These are phyloP conservation scores for Chlorella vulgaris DNA, from an alignment of 139 green algal species.

Conservation along the genomic window DNA sequence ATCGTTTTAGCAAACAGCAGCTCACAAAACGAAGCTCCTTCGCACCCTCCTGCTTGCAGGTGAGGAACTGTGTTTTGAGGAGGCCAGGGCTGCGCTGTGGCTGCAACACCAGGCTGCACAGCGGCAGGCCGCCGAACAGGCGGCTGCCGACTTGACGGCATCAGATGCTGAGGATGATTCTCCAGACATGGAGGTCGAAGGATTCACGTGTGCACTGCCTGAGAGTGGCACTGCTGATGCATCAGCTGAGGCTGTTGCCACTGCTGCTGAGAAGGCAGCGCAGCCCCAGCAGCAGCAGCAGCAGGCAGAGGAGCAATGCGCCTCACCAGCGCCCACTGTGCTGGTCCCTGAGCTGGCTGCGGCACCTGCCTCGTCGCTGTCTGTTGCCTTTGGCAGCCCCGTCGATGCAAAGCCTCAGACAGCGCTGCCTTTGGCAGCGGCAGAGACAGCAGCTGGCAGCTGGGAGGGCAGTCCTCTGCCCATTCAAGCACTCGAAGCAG, in stretches of 20 bases:
- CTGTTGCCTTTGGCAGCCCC: slow-evolving; percentile 11
- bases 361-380: not conserved
- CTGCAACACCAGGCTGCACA: not conserved
- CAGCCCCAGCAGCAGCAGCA: not conserved
- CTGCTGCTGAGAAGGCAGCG: not conserved
- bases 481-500: too few species aligned
- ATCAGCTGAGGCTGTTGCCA: not conserved
- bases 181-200: slow-evolving; percentile 13
- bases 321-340: too few species aligned
- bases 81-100: slow-evolving; percentile 61
- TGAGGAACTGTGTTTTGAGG: slow-evolving; percentile 78
- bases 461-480: not conserved
- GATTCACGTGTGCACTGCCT: not conserved
- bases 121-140: not conserved
- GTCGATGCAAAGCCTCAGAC: not conserved
- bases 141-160: too few species aligned
- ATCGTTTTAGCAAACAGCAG: too few species aligned
- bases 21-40: too few species aligned
- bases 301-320: not conserved
- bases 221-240: too few species aligned
- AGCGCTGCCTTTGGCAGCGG: not conserved
- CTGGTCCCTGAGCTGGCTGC: not conserved
- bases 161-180: not conserved
- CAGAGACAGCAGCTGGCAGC: not conserved
- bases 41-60: slow-evolving; percentile 30